Evolutionary conservation across 805 yeast species (phyloP), one percentile per base, ranked within the genome.

Genomic region (Sungouiozyma ichnusensis): DNA sequence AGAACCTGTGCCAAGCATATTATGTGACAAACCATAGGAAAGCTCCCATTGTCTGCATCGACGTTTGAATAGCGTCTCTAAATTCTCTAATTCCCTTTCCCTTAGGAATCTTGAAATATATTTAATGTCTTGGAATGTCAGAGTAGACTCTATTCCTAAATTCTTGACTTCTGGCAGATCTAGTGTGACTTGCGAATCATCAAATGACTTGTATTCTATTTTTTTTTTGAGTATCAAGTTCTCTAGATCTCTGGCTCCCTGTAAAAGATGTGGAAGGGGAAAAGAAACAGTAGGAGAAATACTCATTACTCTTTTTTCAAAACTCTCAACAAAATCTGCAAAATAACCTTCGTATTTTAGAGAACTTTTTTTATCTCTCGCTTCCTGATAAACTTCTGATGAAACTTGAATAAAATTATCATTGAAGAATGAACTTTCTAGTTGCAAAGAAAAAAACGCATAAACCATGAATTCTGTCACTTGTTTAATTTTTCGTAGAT

Each of bases 281-380:
- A 84, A 83, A 16, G 72, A 68, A 0, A 88, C 88, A 40, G 87
- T 76, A 0, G 98, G 97, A 5, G 97, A 88, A 0, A 85, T 73
- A 3, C 95, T 85, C 20, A 90, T 63, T 3, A 77, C 64, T 45
- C 85, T 65, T n/a, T 65, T 65, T 15, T 67, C 57, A 40, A 79
- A 64, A 27, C 60, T 51, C 14, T 60, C 56, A 4, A 69, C 47
- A 47, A 69, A 69, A 3, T 64, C 67, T 24, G 59, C 48, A 36
- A 65, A 69, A 46, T 60, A 66, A 0, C 64, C 65, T 4, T 38
- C 41, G 24, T 46, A 46, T 11, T 42, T 45, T 4, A 48, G 49
- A 1, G 40, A 48, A 13, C 51, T 53, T 7, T 46, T 44, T 9
- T 36, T 50, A 9, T 47, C 43, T 33, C 50, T 49, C 33, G 39